Evolutionary conservation across 2,329 filamentous ascomycete genomes (phyloP), one percentile per base, ranked within the genome.

Genomic region (Neonectria coccinea): DNA sequence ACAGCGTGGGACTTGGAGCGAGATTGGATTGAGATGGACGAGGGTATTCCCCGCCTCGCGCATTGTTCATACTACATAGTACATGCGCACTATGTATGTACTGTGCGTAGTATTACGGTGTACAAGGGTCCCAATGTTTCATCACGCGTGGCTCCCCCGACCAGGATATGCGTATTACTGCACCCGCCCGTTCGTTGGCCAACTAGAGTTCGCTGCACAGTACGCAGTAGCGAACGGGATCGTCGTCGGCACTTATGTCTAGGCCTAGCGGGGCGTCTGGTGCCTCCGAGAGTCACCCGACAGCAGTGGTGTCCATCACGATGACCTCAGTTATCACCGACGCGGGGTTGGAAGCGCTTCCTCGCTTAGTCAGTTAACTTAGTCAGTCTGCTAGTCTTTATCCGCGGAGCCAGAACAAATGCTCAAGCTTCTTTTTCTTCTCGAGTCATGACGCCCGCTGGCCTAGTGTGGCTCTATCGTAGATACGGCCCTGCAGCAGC

Each of bases 121-220:
- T 25, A 25, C 25, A 25, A 22, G 59, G 59, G 52, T 56, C 16
- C 39, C 36, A 7, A 56, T 56, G 59, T 62, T 56, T 62, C 59
- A 62, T 62, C 59, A 62, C 53, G 59, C 59, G 59, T 62, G 59
- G 33, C 53, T 56, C 41, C 14, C 25, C 25, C 20, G 33, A 62
- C 47, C 27, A 51, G 47, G 53, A 39, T 39, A 33, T 50, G 47
- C 41, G 36, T 31, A 56, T 29, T 56, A 39, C 36, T 39, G 33
- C 33, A 36, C 12, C 33, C 33, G 33, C 33, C 22, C 18, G 10
- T n/a, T 31, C 53, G 25, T n/a, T 11, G 20, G 25, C 12, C 20
- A 29, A 29, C 20, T 42, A 25, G 25, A 25, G 31, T 33, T 33
- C 20, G 51, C 33, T 12, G 10, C 31, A 14, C 12, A 4, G 33